A percentile compares a stretch with the other conserved stretches of the same genome.
phyloP scores from a whole-genome alignment of 2,329 filamentous ascomycete species.

The Xylaria sp. region DNA sequence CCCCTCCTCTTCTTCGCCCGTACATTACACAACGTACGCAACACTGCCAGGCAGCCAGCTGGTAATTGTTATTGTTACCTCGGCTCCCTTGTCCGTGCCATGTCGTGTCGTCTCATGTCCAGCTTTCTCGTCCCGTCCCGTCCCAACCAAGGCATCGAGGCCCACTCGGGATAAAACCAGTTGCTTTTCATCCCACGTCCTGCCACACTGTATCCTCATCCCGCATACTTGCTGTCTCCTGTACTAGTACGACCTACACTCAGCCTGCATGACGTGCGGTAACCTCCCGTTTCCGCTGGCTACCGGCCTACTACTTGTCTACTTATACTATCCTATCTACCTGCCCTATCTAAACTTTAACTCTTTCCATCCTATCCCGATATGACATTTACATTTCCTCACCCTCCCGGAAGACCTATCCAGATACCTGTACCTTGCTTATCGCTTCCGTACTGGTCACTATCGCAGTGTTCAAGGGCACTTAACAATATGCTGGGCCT shows the following conservation, averaged over 20 bases:
- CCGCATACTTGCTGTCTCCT: no score
- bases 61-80: neutral
- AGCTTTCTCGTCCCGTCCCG: constrained; percentile 16
- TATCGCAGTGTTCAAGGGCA: neutral
- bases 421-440: neutral
- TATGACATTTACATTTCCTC: neutral
- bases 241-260: neutral
- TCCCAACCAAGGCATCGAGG: constrained; percentile 21
- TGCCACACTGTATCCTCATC: no score
- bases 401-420: neutral
- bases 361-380: neutral
- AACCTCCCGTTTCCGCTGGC: constrained; percentile 5
- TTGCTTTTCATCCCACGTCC: constrained; percentile 8
- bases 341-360: neutral
- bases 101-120: constrained; percentile 7
- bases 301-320: neutral
- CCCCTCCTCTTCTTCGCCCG: neutral
- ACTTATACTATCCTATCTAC: constrained; percentile 2
- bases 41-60: neutral
- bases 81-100: constrained; percentile 10
- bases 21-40: neutral
- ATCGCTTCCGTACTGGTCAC: neutral
- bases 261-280: constrained; percentile 18
- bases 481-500: constrained; percentile 8
- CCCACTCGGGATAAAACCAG: neutral